phyloP scores from a whole-genome alignment of 2,329 filamentous ascomycete species.

The Sarocladium strictum region DNA sequence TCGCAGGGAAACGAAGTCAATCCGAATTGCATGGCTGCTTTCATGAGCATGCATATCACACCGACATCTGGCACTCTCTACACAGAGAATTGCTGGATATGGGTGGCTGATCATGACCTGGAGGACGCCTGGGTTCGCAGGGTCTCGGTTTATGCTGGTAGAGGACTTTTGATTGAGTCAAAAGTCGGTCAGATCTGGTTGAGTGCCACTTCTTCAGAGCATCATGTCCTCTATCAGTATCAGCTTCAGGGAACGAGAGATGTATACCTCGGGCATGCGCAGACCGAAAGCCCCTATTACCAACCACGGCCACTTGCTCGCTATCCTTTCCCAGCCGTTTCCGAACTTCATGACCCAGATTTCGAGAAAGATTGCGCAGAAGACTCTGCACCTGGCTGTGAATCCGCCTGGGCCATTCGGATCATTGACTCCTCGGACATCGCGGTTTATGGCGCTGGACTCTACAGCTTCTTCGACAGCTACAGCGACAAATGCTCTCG shows the following conservation, averaged over 20 bases:
- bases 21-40: constrained; percentile 33
- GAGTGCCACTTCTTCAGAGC: constrained; percentile 60
- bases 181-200: constrained; percentile 45
- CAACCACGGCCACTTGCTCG: constrained; percentile 58
- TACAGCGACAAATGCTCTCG: constrained; percentile 47
- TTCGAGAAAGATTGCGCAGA: constrained; percentile 41
- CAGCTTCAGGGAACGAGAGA: constrained; percentile 55
- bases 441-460: constrained; percentile 54
- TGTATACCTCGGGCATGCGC: constrained; percentile 57
- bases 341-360: constrained; percentile 41
- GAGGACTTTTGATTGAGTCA: constrained; percentile 42
- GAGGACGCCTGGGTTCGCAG: constrained; percentile 42
- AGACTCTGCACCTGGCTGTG: constrained; percentile 28
- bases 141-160: constrained; percentile 46
- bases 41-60: constrained; percentile 38
- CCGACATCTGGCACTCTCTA: constrained; percentile 30
- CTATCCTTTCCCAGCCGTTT: constrained; percentile 45
- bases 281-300: constrained; percentile 68
- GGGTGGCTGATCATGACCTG: constrained; percentile 49
- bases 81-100: constrained; percentile 40
- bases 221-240: constrained; percentile 64
- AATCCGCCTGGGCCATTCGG: constrained; percentile 60
- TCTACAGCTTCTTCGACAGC: constrained; percentile 65
- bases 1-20: constrained; percentile 20
- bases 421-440: constrained; percentile 51